Conservation (phyloP, 1,139 yeast species). For the Yamadazyma sp. region DNA sequence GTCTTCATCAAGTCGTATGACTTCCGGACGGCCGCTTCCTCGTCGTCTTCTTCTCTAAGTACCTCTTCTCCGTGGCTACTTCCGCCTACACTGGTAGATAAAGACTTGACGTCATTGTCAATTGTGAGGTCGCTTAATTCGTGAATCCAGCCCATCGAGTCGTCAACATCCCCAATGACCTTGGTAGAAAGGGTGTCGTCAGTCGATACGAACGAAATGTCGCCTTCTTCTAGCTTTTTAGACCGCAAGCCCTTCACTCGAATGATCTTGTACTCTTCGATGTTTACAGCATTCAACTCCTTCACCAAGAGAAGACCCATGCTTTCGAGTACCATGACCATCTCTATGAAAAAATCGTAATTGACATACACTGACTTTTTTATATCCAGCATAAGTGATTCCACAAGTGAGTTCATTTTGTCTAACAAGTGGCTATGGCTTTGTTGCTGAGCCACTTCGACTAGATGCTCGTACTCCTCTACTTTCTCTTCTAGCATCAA, state of each 20-base stretch:
- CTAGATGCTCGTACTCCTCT: slow-evolving; percentile 56
- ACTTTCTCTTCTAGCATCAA: slow-evolving; percentile 30
- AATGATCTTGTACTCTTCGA: slow-evolving; percentile 44
- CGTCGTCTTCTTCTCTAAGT: slow-evolving; percentile 11
- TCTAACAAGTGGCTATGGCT: slow-evolving; percentile 28
- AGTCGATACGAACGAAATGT: slow-evolving; percentile 18
- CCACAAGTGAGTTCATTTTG: slow-evolving; percentile 26
- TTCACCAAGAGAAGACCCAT: slow-evolving; percentile 69
- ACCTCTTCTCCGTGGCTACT: slow-evolving; percentile 9
- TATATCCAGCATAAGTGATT: slow-evolving; percentile 20
- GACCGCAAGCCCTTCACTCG: slow-evolving; percentile 71
- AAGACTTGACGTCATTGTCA: slow-evolving; percentile 15
- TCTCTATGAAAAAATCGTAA: slow-evolving; percentile 38
- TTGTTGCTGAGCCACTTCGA: slow-evolving; percentile 36
- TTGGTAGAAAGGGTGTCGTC: slow-evolving; percentile 25
- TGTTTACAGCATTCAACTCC: slow-evolving; percentile 27
- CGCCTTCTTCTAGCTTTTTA: slow-evolving; percentile 28
- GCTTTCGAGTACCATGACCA: slow-evolving; percentile 66
- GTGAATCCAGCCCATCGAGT: slow-evolving; percentile 28
- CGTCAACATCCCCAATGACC: slow-evolving; percentile 29
- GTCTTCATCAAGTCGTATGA: slow-evolving; percentile 17
- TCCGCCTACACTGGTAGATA: slow-evolving; percentile 14
- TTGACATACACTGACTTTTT: slow-evolving; percentile 21
- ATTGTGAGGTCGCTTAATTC: slow-evolving; percentile 18
- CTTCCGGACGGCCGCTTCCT: slow-evolving; percentile 1